Conservation (phyloP, 305 asterid genomes). For the Plantago rigida region DNA sequence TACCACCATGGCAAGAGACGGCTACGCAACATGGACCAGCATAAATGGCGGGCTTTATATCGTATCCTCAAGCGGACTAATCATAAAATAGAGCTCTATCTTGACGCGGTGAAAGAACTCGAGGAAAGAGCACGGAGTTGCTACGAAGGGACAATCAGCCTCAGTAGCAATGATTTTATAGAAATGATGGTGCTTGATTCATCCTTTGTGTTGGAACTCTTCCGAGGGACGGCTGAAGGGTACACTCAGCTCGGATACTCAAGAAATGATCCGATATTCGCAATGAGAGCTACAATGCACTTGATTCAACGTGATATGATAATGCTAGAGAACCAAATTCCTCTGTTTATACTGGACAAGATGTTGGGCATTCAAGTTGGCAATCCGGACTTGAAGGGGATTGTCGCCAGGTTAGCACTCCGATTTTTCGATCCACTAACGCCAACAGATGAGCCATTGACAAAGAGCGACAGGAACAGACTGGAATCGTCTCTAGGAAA, state of each 20-base stretch:
- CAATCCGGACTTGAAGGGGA: conserved; percentile 31
- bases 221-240: conserved; percentile 50
- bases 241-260: conserved; percentile 51
- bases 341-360: conserved; percentile 43
- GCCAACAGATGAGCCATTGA: conserved; percentile 66
- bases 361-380: conserved; percentile 44
- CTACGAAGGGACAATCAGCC: conserved; percentile 47
- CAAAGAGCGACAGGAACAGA: conserved; percentile 42
- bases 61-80: conserved; percentile 40
- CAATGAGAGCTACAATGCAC: conserved; percentile 63
- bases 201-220: conserved; percentile 50
- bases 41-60: conserved; percentile 62
- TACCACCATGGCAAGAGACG: conserved; percentile 57
- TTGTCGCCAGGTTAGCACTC: conserved; percentile 48
- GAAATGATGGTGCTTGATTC: conserved; percentile 64
- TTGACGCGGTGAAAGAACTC: conserved; percentile 39
- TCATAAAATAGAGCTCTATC: conserved; percentile 38
- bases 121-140: conserved; percentile 49
- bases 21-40: conserved; percentile 52
- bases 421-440: conserved; percentile 64
- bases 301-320: conserved; percentile 66
- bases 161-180: conserved; percentile 48
- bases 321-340: conserved; percentile 67
- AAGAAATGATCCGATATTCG: conserved; percentile 52
- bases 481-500: conserved; percentile 33